A percentile compares a stretch with the other conserved stretches of the same genome.
Evolutionary conservation across 352 stramenopile genomes (phyloP).

Genomic region (Phytophthora kernoviae): DNA sequence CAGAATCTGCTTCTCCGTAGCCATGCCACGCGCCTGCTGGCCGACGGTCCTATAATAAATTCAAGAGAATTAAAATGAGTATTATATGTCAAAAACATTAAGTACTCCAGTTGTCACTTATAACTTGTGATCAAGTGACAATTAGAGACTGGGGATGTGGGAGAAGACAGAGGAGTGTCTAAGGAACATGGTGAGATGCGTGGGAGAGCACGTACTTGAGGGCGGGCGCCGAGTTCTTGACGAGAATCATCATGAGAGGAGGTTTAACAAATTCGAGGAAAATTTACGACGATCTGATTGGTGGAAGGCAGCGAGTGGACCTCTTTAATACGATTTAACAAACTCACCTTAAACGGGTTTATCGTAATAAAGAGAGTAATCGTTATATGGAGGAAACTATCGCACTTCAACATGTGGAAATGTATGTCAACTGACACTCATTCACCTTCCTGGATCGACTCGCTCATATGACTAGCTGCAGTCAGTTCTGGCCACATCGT

Average conservation of each 20-base stretch:
- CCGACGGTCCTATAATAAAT: conserved; percentile 50
- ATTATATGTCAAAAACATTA: conserved; percentile 1
- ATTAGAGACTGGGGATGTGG: neutral
- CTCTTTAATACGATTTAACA: neutral
- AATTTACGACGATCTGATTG: neutral
- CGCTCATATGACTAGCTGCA: neutral
- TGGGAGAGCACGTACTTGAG: conserved; percentile 51
- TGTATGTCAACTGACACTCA: neutral
- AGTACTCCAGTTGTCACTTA: neutral
- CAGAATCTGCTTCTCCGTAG: conserved; percentile 98
- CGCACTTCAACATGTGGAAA: neutral
- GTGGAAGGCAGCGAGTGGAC: neutral
- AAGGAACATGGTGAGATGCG: neutral
- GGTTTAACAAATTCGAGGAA: neutral
- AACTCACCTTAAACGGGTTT: neutral
- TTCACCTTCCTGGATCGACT: neutral
- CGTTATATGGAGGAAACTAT: neutral
- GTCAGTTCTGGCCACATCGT: conserved; percentile 9
- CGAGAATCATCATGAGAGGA: conserved; percentile 59
- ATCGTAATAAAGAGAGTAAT: neutral
- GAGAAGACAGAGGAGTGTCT: conserved; percentile 2
- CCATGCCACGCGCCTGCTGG: conserved; percentile 94
- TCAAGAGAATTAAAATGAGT: neutral
- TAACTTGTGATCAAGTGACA: conserved; percentile 1
- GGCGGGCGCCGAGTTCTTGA: conserved; percentile 51